A percentile compares a stretch with the other conserved stretches of the same genome.
phyloP scores from a whole-genome alignment of 164 flowering plant species.

The Houttuynia cordata region DNA sequence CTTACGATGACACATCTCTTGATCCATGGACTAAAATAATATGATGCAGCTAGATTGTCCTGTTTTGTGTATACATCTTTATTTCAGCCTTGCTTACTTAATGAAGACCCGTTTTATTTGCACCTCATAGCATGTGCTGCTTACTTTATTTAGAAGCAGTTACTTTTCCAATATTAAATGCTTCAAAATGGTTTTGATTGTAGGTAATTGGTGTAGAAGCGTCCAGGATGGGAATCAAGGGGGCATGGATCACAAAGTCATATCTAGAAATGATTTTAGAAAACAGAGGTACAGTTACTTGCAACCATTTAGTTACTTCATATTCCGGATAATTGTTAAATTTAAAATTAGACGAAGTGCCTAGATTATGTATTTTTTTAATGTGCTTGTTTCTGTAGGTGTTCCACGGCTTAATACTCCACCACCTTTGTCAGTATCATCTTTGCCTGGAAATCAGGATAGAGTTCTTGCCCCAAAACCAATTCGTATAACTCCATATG shows the following conservation, averaged over 20 bases:
- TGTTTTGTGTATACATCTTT: too few species aligned
- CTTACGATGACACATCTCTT: too few species aligned
- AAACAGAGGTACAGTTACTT: constrained; percentile 47
- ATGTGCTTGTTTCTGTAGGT: too few species aligned
- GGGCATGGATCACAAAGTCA: constrained; percentile 97
- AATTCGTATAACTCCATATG: constrained; percentile 59
- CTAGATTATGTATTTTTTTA: too few species aligned
- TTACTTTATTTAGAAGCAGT: too few species aligned
- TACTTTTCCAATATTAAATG: neutral
- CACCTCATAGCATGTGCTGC: neutral
- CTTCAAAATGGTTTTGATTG: neutral
- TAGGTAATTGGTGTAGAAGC: constrained; percentile 88
- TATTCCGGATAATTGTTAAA: too few species aligned
- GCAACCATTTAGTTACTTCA: neutral
- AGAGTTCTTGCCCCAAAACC: constrained; percentile 62
- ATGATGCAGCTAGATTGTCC: too few species aligned
- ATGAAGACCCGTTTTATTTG: neutral
- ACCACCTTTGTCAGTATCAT: constrained; percentile 44
- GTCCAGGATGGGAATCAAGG: constrained; percentile 52
- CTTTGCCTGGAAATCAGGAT: constrained; percentile 40
- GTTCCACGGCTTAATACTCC: constrained; percentile 97
- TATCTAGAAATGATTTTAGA: constrained; percentile 95
- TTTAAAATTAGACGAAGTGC: too few species aligned
- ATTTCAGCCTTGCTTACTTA: too few species aligned
- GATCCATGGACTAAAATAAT: too few species aligned